Conservation (phyloP, 805 yeast genomes). For the Lipomyces yamanashiensis region DNA sequence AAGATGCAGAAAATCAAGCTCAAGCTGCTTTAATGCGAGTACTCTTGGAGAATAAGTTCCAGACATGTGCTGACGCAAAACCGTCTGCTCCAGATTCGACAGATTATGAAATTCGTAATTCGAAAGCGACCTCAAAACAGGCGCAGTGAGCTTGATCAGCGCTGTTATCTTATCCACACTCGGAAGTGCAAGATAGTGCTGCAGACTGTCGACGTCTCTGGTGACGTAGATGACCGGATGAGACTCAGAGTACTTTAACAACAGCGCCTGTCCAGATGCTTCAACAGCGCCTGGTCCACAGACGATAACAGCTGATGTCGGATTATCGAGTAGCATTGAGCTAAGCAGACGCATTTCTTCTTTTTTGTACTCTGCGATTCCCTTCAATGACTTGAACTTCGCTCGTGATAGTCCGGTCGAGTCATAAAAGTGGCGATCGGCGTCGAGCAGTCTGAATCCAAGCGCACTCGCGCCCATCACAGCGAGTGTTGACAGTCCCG, state of each 20-base stretch:
- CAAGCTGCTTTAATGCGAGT: conserved; percentile 1
- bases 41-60: background rate
- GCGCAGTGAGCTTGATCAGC: conserved; percentile 72
- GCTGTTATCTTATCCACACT: conserved; percentile 87
- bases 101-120: conserved; percentile 23
- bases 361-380: conserved; percentile 84
- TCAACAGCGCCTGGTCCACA: background rate
- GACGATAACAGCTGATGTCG: background rate
- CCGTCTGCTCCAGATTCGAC: background rate
- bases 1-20: conserved; percentile 13
- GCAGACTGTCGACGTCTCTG: conserved; percentile 79
- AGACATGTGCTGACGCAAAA: background rate
- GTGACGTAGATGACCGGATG: conserved; percentile 83
- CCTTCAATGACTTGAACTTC: conserved; percentile 60
- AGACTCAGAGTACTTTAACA: conserved; percentile 69
- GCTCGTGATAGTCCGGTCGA: conserved; percentile 49
- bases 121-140: conserved; percentile 62
- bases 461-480: conserved; percentile 72
- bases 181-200: conserved; percentile 72
- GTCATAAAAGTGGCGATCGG: conserved; percentile 74
- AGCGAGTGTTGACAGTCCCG: conserved; percentile 89
- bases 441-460: conserved; percentile 71
- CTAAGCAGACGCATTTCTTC: conserved; percentile 47
- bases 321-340: background rate
- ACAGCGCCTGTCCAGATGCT: conserved; percentile 60